Percentiles rank a stretch among this genome's conserved stretches.
These are phyloP conservation scores for Mortierella antarctica DNA, from an alignment of 192 early-diverging fungal species.

Conservation along the genomic window DNA sequence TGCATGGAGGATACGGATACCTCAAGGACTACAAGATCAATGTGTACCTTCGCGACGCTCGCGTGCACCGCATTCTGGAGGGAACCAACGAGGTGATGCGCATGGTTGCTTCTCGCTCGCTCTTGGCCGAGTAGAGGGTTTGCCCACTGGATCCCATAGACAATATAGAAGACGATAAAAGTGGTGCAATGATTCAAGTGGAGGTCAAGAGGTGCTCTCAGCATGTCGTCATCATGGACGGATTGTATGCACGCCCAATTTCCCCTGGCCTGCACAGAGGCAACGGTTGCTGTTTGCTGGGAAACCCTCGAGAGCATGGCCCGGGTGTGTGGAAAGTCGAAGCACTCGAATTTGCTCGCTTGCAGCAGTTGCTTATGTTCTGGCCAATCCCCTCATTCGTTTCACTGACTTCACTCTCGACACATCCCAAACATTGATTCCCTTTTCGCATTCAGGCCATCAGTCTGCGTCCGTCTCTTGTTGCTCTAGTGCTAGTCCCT, in stretches of 20 bases:
- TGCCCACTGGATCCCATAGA: not conserved
- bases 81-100: constrained; percentile 74
- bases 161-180: not conserved
- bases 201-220: too few species aligned
- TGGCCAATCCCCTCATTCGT: not conserved
- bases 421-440: not conserved
- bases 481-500: too few species aligned
- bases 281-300: too few species aligned
- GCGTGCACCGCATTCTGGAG: constrained; percentile 71
- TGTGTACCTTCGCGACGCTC: constrained; percentile 65
- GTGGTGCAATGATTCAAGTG: not conserved
- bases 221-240: not conserved
- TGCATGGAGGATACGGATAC: constrained; percentile 72
- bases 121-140: constrained; percentile 58
- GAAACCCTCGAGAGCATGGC: too few species aligned
- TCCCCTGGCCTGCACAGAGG: too few species aligned
- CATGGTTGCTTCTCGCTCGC: constrained; percentile 62
- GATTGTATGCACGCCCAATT: not conserved
- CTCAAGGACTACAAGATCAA: constrained; percentile 70
- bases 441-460: not conserved
- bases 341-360: too few species aligned
- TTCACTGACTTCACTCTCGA: not conserved
- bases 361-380: not conserved
- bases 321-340: too few species aligned
- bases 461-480: too few species aligned